Percentiles rank a stretch among this genome's conserved stretches.
Conservation (phyloP, 2,329 filamentous ascomycete genomes). For the Pseudogymnoascus sp. region DNA sequence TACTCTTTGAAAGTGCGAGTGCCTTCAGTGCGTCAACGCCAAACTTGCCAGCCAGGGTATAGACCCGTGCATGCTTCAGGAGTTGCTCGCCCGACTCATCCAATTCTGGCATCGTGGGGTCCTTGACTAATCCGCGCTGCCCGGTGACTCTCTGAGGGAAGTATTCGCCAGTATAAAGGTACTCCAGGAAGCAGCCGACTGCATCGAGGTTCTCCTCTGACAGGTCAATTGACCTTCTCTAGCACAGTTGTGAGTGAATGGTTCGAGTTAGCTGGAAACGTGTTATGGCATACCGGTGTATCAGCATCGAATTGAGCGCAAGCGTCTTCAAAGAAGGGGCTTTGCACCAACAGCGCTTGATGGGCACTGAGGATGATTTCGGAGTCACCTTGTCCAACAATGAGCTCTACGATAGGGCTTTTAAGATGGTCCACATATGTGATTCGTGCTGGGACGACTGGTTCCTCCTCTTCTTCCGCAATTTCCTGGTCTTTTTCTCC, state of each 20-base stretch:
- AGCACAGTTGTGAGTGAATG: background rate
- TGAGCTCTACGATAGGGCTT: conserved; percentile 59
- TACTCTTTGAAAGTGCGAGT: conserved; percentile 70
- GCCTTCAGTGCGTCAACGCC: conserved; percentile 58
- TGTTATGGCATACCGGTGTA: conserved; percentile 22
- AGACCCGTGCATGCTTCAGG: conserved; percentile 80
- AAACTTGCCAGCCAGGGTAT: conserved; percentile 79
- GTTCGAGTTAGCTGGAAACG: background rate
- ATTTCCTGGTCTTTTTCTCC: conserved; percentile 19
- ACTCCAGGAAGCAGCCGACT: conserved; percentile 72
- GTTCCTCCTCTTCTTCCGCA: conserved; percentile 15
- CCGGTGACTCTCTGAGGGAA: conserved; percentile 61
- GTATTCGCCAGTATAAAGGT: conserved; percentile 78
- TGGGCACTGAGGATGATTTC: conserved; percentile 66
- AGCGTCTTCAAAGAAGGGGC: conserved; percentile 62
- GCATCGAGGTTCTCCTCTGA: conserved; percentile 60
- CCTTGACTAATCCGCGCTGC: conserved; percentile 59
- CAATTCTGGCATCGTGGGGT: conserved; percentile 53
- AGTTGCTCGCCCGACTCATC: conserved; percentile 77
- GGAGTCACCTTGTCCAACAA: conserved; percentile 52
- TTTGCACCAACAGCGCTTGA: conserved; percentile 64
- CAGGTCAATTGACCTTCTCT: conserved; percentile 62
- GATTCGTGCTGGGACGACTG: conserved; percentile 13
- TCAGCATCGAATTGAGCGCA: conserved; percentile 54
- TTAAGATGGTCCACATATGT: conserved; percentile 51